Conservation (phyloP, 306 rosid species). For the Hippophae gyantsensis region DNA sequence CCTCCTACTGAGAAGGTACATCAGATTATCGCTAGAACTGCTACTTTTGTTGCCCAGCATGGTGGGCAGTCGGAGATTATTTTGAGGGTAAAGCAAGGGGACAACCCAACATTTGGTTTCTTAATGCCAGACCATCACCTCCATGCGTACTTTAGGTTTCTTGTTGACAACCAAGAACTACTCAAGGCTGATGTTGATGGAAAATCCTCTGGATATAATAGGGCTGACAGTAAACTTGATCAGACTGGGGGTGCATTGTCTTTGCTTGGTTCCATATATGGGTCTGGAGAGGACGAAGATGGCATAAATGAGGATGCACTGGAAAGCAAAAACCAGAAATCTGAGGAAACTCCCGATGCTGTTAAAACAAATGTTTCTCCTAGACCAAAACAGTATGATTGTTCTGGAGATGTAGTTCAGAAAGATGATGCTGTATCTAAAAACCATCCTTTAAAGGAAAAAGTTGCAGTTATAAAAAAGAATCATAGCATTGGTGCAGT, state of each 20-base stretch:
- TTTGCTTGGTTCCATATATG: constrained; percentile 82
- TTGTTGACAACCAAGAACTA: constrained; percentile 66
- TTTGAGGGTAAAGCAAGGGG: constrained; percentile 89
- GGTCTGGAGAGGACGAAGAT: constrained; percentile 76
- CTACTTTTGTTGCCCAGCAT: constrained; percentile 58
- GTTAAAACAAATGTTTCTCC: constrained; percentile 25
- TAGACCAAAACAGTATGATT: constrained; percentile 28
- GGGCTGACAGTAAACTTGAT: constrained; percentile 23
- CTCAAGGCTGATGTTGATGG: constrained; percentile 34
- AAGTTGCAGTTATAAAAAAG: constrained; percentile 47
- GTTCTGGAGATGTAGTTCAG: constrained; percentile 28
- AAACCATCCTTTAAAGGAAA: constrained; percentile 41
- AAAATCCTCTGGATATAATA: constrained; percentile 31
- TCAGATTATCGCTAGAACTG: constrained; percentile 81
- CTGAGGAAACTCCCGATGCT: constrained; percentile 27
- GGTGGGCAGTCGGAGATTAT: constrained; percentile 84
- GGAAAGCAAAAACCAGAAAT: constrained; percentile 12
- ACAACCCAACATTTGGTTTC: constrained; percentile 83
- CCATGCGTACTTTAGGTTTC: constrained; percentile 72
- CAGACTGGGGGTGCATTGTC: constrained; percentile 73
- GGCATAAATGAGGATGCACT: constrained; percentile 32
- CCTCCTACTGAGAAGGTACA: constrained; percentile 79
- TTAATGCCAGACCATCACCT: constrained; percentile 80
- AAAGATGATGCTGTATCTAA: constrained; percentile 32
- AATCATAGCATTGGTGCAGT: constrained; percentile 40